Conservation (phyloP, 139 green algal genomes). For the Chlorella sp. region DNA sequence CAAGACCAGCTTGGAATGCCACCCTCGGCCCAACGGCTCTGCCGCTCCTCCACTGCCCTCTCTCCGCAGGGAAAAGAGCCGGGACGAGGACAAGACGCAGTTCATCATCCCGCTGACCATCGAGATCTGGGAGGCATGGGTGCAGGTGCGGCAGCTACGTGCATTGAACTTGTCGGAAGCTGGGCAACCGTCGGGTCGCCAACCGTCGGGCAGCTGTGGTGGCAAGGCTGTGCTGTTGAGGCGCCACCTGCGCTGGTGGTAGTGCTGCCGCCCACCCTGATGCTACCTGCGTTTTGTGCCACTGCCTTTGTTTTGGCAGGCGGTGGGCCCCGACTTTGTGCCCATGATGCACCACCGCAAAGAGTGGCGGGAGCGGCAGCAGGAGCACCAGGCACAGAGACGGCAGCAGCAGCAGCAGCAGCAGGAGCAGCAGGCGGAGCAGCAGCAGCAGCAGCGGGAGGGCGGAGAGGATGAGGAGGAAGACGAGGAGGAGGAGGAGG, state of each 20-base stretch:
- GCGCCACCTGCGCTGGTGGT: no score
- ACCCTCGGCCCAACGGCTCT: no score
- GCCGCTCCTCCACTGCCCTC: neutral
- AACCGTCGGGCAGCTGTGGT: no score
- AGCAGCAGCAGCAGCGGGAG: neutral
- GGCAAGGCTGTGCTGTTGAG: no score
- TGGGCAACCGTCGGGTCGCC: neutral
- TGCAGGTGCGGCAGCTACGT: no score
- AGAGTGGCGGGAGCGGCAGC: neutral
- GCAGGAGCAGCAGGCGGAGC: neutral
- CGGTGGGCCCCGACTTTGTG: neutral
- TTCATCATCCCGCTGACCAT: conserved; percentile 65
- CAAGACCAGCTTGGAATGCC: no score
- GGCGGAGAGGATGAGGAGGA: neutral
- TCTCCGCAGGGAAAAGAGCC: neutral
- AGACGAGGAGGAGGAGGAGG: neutral
- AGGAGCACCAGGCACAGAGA: neutral
- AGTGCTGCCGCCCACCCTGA: no score
- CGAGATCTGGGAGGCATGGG: conserved; percentile 68
- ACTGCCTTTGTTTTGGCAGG: neutral
- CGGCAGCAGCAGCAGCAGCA: neutral
- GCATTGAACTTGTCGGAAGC: no score
- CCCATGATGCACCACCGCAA: conserved; percentile 30
- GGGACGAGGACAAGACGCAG: conserved; percentile 46
- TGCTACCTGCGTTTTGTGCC: no score